phyloP scores from a whole-genome alignment of 192 early-diverging fungal species.

The Coemansia sp. region DNA sequence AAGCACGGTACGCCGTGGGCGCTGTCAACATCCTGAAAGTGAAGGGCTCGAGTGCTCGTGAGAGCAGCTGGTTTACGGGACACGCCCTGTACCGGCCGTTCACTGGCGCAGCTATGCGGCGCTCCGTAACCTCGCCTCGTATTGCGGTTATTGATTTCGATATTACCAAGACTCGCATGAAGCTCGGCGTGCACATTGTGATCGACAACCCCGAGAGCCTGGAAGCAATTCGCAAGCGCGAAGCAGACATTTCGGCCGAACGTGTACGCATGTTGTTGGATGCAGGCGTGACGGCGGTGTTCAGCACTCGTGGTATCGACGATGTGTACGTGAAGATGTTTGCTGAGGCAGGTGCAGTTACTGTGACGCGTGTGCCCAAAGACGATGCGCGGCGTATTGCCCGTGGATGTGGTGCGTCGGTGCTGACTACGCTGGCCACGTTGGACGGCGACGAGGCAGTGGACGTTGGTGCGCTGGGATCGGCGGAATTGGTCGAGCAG shows the following conservation, averaged over 20 bases:
- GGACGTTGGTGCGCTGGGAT: conserved; percentile 82
- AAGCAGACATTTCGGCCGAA: conserved; percentile 95
- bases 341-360: conserved; percentile 97
- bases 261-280: conserved; percentile 92
- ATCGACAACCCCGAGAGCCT: conserved; percentile 98
- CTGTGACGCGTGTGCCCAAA: conserved; percentile 92
- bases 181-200: conserved; percentile 96
- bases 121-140: conserved; percentile 81
- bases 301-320: conserved; percentile 99
- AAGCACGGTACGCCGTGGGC: conserved; percentile 92
- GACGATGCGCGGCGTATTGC: conserved; percentile 98
- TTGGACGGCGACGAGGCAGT: conserved; percentile 98
- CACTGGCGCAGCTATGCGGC: conserved; percentile 94
- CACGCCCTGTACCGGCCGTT: conserved; percentile 99
- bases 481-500: conserved; percentile 95
- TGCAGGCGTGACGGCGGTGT: conserved; percentile 93
- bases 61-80: conserved; percentile 86
- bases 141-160: conserved; percentile 99
- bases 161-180: conserved; percentile 97
- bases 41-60: conserved; percentile 88
- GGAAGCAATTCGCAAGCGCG: conserved; percentile 92
- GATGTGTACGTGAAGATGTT: conserved; percentile 98
- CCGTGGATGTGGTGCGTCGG: conserved; percentile 92
- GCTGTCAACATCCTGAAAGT: conserved; percentile 98
- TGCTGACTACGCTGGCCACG: conserved; percentile 94